A percentile compares a stretch with the other conserved stretches of the same genome.
Conservation (phyloP, 352 stramenopile genomes). For the Pythium inflatum region DNA sequence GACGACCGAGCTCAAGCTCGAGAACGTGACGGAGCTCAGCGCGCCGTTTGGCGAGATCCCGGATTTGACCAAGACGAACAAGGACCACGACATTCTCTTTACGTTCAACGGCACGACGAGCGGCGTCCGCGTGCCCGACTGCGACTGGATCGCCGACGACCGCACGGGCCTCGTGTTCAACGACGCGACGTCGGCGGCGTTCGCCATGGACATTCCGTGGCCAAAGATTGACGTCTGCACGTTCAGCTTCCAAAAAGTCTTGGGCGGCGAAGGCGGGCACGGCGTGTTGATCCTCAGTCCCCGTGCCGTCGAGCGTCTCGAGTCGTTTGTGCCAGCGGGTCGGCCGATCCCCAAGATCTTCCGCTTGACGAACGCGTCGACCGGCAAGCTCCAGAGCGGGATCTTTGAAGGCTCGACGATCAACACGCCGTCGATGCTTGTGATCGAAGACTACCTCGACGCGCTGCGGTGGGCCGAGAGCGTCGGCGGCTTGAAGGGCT, state of each 20-base stretch:
- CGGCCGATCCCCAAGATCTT: slow-evolving; percentile 99
- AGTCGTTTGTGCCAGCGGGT: slow-evolving; percentile 90
- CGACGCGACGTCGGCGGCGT: slow-evolving; percentile 98
- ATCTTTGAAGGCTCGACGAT: slow-evolving; percentile 99
- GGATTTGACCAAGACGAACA: slow-evolving; percentile 93
- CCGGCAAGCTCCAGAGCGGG: slow-evolving; percentile 91
- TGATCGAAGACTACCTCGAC: slow-evolving; percentile 99
- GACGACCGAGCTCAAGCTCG: slow-evolving; percentile 93
- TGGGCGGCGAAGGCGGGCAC: slow-evolving; percentile 98
- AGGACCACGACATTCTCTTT: slow-evolving; percentile 98
- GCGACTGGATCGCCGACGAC: slow-evolving; percentile 96
- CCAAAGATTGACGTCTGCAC: slow-evolving; percentile 99
- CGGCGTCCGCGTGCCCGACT: slow-evolving; percentile 95
- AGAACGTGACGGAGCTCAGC: slow-evolving; percentile 93
- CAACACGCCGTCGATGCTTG: slow-evolving; percentile 99
- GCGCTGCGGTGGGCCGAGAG: slow-evolving; percentile 96
- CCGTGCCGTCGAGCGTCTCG: slow-evolving; percentile 95
- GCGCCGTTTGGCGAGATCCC: slow-evolving; percentile 97
- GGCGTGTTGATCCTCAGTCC: slow-evolving; percentile 97
- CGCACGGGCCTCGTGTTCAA: slow-evolving; percentile 96
- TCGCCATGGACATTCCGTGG: slow-evolving; percentile 99
- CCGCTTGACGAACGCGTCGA: slow-evolving; percentile 96
- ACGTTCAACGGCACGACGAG: slow-evolving; percentile 99
- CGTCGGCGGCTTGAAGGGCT: slow-evolving; percentile 92
- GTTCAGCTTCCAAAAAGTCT: slow-evolving; percentile 99